Evolutionary conservation across 73 alveolate genomes (phyloP), one percentile per base, ranked within the genome.

Genomic region (Strombidium stylifer): DNA sequence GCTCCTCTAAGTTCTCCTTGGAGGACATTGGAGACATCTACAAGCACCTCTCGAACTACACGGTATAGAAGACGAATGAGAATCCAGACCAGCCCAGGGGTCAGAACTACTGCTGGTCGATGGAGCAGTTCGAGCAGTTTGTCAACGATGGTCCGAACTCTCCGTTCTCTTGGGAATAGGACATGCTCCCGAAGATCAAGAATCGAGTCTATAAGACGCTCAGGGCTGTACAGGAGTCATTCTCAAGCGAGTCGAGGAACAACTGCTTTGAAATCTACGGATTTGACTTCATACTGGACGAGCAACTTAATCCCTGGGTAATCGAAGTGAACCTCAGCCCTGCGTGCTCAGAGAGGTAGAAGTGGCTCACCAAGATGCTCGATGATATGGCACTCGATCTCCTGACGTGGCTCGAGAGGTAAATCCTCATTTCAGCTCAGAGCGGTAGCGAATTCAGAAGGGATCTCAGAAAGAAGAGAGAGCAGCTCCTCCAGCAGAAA

Each of bases 191-290:
- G 19, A 36, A 60, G 32, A 59, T 68, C 2, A 62, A 82, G 19
- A 71, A 75, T 11, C 55, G 76, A 16, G 51, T 83, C 12, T 57
- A 67, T 5, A 71, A 76, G 39, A 87, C 93, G 16, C 35, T 78
- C 8, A 67, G 61, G 44, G 75, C 76, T 24, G 89, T 81, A 6
- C 34, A 66, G 34, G 96, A 87, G 14, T 34, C 82, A 50, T 50
- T 84, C 41, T n/a, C n/a, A n/a, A n/a, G n/a, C n/a, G 93, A 67
- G 15, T 49, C 51, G 11, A 67, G 90, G 16, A 48, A 76, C 44
- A 89, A 91, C 55, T 65, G 96, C 69, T 93, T 93, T 75, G 99
- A 93, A 74, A 48, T 93, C 14, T 93, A 62, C 84, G 99, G 98
- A 20, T 90, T 90, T 69, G 98, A 93, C 62, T 61, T 93, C 21